phyloP scores from a whole-genome alignment of 257 asterid species.

The Cinchona pubescens region DNA sequence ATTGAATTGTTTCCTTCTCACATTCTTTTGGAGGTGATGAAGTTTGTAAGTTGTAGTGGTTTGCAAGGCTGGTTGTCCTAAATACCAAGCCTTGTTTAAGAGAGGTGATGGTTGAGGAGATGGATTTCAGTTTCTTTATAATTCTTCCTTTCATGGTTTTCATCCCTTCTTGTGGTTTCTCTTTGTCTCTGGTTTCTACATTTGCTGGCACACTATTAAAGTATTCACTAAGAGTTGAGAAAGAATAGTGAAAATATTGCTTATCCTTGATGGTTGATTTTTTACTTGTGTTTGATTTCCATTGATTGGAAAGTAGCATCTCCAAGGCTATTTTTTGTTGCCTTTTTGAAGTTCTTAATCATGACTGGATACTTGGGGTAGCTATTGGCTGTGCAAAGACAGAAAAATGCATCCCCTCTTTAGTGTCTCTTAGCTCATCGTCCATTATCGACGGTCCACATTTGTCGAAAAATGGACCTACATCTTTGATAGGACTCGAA shows the following conservation, averaged over 20 bases:
- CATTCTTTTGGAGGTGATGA: conserved; percentile 21
- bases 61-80: conserved; percentile 17
- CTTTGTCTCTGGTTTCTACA: not conserved
- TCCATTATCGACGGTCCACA: conserved; percentile 10
- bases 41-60: conserved; percentile 22
- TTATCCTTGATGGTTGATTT: conserved; percentile 3
- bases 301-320: conserved; percentile 21
- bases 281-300: conserved; percentile 8
- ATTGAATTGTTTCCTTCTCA: not conserved
- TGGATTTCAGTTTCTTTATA: conserved; percentile 45
- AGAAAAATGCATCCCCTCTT: not conserved
- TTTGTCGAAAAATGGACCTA: not conserved
- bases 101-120: conserved; percentile 33
- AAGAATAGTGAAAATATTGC: not conserved
- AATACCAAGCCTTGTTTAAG: conserved; percentile 27
- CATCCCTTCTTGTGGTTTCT: conserved; percentile 21
- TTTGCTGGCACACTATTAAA: conserved; percentile 7
- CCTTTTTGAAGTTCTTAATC: conserved; percentile 20
- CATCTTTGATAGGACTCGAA: not conserved
- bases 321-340: conserved; percentile 1
- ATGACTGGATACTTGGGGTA: conserved; percentile 13
- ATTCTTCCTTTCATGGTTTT: conserved; percentile 47
- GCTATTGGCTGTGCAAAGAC: conserved; percentile 2
- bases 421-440: not conserved
- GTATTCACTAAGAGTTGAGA: conserved; percentile 1